phyloP scores from a whole-genome alignment of 331 rosid species.

The Erythrophleum ivorense region DNA sequence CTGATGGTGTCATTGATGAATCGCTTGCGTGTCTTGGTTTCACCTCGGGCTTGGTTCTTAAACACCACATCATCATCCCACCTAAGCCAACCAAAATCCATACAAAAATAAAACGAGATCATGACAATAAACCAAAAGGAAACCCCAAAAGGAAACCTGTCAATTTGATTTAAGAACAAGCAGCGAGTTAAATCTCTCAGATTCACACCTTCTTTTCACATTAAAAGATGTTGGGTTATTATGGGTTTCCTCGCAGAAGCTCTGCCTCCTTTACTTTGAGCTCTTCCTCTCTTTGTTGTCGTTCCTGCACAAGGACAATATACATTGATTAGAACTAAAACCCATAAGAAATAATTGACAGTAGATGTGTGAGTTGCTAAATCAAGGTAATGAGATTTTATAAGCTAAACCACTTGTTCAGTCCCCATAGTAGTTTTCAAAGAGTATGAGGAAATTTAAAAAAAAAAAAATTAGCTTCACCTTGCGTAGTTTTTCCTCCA shows the following conservation, averaged over 20 bases:
- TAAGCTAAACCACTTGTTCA: not conserved
- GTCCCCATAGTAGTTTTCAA: not conserved
- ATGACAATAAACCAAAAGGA: not conserved
- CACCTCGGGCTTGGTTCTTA: slow-evolving; percentile 30
- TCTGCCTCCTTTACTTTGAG: slow-evolving; percentile 66
- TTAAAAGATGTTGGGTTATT: slow-evolving; percentile 60
- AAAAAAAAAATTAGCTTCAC: slow-evolving; percentile 47
- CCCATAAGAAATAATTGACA: slow-evolving; percentile 3
- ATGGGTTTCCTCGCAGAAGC: slow-evolving; percentile 66
- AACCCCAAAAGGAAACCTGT: no score
- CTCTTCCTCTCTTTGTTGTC: slow-evolving; percentile 61
- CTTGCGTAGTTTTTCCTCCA: slow-evolving; percentile 88
- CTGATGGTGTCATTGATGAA: slow-evolving; percentile 75
- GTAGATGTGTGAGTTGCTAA: not conserved
- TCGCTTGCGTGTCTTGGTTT: slow-evolving; percentile 57
- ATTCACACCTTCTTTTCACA: slow-evolving; percentile 61
- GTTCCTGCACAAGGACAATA: slow-evolving; percentile 49
- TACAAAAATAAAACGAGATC: not conserved
- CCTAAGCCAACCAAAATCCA: not conserved
- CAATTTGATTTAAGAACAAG: not conserved
- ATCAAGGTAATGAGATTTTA: not conserved
- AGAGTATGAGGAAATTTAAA: not conserved
- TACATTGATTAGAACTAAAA: slow-evolving; percentile 3
- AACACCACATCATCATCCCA: slow-evolving; percentile 30
- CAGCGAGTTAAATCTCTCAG: not conserved